Base-by-base conservation (phyloP, 305 asterid genomes). In the Andrographis paniculata region DNA sequence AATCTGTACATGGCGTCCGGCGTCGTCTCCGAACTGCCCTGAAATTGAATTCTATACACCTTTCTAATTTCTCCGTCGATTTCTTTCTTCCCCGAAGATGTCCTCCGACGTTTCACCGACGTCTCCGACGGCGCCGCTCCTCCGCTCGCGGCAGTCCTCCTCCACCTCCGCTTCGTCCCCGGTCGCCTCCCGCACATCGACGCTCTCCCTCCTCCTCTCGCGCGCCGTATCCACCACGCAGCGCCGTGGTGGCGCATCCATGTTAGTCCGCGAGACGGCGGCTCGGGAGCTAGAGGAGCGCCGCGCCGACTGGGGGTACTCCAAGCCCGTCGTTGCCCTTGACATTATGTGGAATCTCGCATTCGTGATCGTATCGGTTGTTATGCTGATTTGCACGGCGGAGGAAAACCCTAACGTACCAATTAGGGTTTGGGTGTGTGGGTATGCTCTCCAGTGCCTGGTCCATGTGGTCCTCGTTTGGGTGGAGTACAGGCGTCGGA, bases 211-310 rank as follows among this genome's bases (percentile, higher is more conserved):
- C 28, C 80, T 88, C 18, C 67, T 88, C 43, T 71, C 88, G 14
- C 91, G 95, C 30, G 84, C 80, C 10, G 78, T 67, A 59, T 65
- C 70, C 62, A 68, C 89, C 14, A 70, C 84, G 14, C 82, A 80
- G 55, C 78, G 94, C 14, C 78, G 75, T 17, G 79, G 80, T n/a
- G 74, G 82, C 0, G 82, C 95, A 21, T 79, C 97, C 15, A 57
- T 79, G 79, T 60, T 88, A 39, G 95, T 88, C 37, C 75, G 97
- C 1, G 94, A 88, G 67, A 76, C 91, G 43, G 97, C 97, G 9
- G 97, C 97, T 17, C 87, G 94, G 35, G 80, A 88, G 87, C 95
- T 88, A 46, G 97, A 85, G 63, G 95, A 85, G 70, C 83, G 95
- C 33, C 93, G 95, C 35, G 87, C 89, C 18, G 94, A 88, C 56